Base-by-base conservation (phyloP, 192 early-diverging fungal genomes). In the Ambispora gerdemannii region DNA sequence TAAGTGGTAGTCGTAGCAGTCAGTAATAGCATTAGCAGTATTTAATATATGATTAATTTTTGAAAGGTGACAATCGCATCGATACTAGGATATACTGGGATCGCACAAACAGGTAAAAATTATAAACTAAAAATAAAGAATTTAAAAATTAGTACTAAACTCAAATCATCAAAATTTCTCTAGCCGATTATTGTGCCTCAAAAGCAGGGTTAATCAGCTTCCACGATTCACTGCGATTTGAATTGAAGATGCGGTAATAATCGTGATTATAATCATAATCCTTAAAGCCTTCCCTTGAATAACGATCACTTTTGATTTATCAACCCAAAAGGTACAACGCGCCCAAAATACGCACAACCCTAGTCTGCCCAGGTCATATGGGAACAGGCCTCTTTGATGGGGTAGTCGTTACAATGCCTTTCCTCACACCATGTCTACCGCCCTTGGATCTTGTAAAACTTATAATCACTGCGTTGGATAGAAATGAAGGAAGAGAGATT, bases 181-280 rank as follows among this genome's bases (percentile, higher is more conserved):
- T 79, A 80, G 87, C 83, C 22, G 89, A 87, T 66, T 95, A 95
- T 75, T 86, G 87, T 61, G 88, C 92, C 17, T 84, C 89, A 55
- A 95, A 95, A 72, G 87, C 90, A 24, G 93, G 86, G 30, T 80
- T 91, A 13, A 83, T 81, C 58, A 78, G 86, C 6, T 88, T 92
- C 51, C 86, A 84, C 51, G 93, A 95, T 71, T 72, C 84, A 4
- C 78, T 95, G 27, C 88, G 88, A 50, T 87, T 88, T 71, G 93
- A 95, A 74, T 81, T 92, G 52, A 20, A 70, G 35, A 31, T n/a
- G 8, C 55, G 53, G 55, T 70, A 70, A 67, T 67, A 0, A 24
- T 53, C 31, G 32, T 50, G n/a, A 6, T 43, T 19, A n/a, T 38
- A 10, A 4, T 27, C 25, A 24, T 38, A 10, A 4, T 27, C 25